Conservation (phyloP, 2,329 filamentous ascomycete species). For the Hypoxylon sp. region DNA sequence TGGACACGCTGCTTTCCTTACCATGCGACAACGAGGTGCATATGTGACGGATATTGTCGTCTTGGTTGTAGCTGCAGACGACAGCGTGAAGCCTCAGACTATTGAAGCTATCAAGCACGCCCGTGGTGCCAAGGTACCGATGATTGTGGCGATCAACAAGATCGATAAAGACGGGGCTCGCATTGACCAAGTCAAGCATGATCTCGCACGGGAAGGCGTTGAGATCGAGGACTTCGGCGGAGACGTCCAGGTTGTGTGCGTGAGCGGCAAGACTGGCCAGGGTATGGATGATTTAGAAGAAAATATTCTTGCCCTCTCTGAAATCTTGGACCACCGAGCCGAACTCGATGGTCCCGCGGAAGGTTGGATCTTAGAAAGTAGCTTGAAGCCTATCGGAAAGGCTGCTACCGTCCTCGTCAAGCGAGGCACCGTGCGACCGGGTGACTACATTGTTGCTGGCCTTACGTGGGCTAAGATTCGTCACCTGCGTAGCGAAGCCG, state of each 20-base stretch:
- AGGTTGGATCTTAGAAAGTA: slow-evolving; percentile 94
- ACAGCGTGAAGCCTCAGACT: slow-evolving; percentile 97
- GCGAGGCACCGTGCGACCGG: slow-evolving; percentile 84
- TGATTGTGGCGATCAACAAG: slow-evolving; percentile 98
- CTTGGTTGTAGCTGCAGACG: slow-evolving; percentile 94
- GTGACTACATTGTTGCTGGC: slow-evolving; percentile 89
- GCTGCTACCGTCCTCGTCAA: slow-evolving; percentile 91
- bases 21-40: slow-evolving; percentile 95
- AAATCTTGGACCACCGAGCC: slow-evolving; percentile 91
- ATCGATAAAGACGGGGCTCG: slow-evolving; percentile 89
- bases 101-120: slow-evolving; percentile 97
- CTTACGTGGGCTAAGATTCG: slow-evolving; percentile 91
- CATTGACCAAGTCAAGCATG: slow-evolving; percentile 86
- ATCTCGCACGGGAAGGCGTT: slow-evolving; percentile 85
- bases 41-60: slow-evolving; percentile 98
- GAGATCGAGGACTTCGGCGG: slow-evolving; percentile 96
- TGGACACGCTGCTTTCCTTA: slow-evolving; percentile 94
- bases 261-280: slow-evolving; percentile 93
- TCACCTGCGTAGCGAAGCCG: slow-evolving; percentile 86
- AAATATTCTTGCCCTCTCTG: slow-evolving; percentile 85
- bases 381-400: slow-evolving; percentile 86
- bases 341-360: slow-evolving; percentile 83
- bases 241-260: slow-evolving; percentile 90
- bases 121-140: slow-evolving; percentile 86
- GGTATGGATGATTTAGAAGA: slow-evolving; percentile 96